These are phyloP conservation scores for Blastobotrys proliferans DNA, from an alignment of 1,139 yeast species.

Conservation along the genomic window DNA sequence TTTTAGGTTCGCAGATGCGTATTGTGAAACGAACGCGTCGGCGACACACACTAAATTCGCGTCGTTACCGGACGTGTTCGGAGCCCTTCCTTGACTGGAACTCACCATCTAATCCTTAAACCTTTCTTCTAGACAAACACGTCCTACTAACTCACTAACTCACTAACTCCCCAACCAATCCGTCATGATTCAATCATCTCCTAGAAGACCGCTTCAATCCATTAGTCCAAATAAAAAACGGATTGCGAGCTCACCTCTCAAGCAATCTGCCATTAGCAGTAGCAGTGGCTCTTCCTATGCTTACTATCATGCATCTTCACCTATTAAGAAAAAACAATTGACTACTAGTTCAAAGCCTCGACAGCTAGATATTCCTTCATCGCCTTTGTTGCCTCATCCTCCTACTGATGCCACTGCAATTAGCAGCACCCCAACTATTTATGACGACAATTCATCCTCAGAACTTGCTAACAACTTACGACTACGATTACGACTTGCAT, in stretches of 20 bases:
- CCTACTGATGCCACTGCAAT: no score
- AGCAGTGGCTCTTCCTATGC: no score
- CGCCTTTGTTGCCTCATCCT: no score
- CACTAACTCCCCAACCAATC: not conserved
- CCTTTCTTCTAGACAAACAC: no score
- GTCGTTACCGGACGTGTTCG: not conserved
- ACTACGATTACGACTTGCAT: slow-evolving; percentile 70
- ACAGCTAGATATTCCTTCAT: slow-evolving; percentile 1
- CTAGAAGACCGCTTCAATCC: not conserved
- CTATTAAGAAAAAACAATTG: no score
- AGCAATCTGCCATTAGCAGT: no score
- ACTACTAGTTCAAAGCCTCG: no score
- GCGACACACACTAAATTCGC: not conserved
- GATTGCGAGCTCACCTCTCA: not conserved
- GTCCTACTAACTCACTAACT: not conserved
- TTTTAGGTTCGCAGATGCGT: no score
- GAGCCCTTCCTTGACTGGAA: not conserved
- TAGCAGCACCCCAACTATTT: not conserved
- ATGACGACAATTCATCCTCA: not conserved
- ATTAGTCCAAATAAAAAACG: slow-evolving; percentile 4
- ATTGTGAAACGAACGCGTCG: not conserved
- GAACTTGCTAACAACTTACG: slow-evolving; percentile 58
- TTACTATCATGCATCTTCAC: no score
- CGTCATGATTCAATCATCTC: slow-evolving; percentile 3
- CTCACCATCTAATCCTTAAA: not conserved